Conservation (phyloP, 768 basidiomycete species). For the Podaxis sp. region DNA sequence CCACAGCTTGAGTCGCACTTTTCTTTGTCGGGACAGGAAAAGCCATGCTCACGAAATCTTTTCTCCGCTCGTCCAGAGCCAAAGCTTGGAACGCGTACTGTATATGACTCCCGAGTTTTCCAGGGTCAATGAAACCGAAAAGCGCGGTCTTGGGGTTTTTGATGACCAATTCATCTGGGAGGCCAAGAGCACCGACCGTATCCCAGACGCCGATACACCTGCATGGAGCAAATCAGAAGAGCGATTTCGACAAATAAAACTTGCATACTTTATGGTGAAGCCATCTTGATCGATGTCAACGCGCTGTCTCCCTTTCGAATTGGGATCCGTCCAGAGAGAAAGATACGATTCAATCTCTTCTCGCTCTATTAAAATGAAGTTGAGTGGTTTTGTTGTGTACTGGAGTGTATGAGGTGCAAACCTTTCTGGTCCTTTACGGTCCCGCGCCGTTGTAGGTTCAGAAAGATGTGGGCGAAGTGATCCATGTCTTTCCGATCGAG, state of each 20-base stretch:
- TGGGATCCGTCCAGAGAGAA: slow-evolving; percentile 50
- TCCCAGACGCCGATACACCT: slow-evolving; percentile 77
- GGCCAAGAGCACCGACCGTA: slow-evolving; percentile 71
- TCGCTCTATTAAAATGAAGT: slow-evolving; percentile 23
- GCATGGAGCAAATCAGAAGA: slow-evolving; percentile 6
- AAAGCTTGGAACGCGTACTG: slow-evolving; percentile 68
- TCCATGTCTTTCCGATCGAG: slow-evolving; percentile 74
- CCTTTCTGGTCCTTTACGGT: slow-evolving; percentile 48
- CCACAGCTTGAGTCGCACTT: background rate
- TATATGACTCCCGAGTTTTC: slow-evolving; percentile 58
- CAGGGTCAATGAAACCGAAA: slow-evolving; percentile 64
- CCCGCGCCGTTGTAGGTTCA: slow-evolving; percentile 60
- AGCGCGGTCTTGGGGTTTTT: slow-evolving; percentile 44
- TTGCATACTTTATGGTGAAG: slow-evolving; percentile 63
- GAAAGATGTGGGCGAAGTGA: slow-evolving; percentile 62
- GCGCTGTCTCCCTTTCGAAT: slow-evolving; percentile 53
- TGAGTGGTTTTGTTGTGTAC: no score
- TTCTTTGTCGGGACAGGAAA: background rate
- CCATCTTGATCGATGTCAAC: slow-evolving; percentile 42
- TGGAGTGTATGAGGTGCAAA: slow-evolving; percentile 22
- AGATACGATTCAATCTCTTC: slow-evolving; percentile 49
- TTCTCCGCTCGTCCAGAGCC: slow-evolving; percentile 65
- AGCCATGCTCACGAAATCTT: slow-evolving; percentile 58
- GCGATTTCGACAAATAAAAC: background rate
- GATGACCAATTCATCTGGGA: slow-evolving; percentile 63